These are phyloP conservation scores for Aspergillus taichungensis DNA, from an alignment of 495 filamentous ascomycete genomes.

Conservation along the genomic window DNA sequence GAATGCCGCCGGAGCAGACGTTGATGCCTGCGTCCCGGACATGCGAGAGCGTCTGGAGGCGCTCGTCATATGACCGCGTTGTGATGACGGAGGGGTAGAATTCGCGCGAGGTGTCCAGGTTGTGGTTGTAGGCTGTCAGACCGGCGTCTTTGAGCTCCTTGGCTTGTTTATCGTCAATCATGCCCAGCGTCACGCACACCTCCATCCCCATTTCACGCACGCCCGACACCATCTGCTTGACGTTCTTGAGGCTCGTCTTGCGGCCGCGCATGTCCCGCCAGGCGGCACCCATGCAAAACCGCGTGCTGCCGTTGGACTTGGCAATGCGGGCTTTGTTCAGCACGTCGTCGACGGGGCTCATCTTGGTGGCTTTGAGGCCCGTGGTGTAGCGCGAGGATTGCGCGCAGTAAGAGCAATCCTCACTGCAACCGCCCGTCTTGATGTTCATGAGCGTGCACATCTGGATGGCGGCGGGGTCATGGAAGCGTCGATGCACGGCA, in stretches of 20 bases:
- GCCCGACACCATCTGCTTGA: conserved; percentile 72
- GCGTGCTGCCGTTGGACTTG: conserved; percentile 67
- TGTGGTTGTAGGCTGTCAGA: conserved; percentile 84
- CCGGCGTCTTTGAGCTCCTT: conserved; percentile 72
- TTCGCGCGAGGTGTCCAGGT: conserved; percentile 78
- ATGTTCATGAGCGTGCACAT: conserved; percentile 92
- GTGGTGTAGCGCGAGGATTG: conserved; percentile 75
- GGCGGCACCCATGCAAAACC: conserved; percentile 88
- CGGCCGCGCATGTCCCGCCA: conserved; percentile 89
- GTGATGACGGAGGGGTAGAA: conserved; percentile 76
- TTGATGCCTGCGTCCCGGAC: conserved; percentile 77
- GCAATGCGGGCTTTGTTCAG: conserved; percentile 66
- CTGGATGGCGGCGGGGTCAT: conserved; percentile 68
- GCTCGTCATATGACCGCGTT: conserved; percentile 75
- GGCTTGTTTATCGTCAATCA: conserved; percentile 73
- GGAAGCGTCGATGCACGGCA: conserved; percentile 69
- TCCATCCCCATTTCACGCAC: conserved; percentile 77
- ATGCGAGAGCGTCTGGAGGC: conserved; percentile 60
- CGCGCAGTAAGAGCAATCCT: conserved; percentile 85
- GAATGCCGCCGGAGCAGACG: conserved; percentile 76
- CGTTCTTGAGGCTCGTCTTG: conserved; percentile 65
- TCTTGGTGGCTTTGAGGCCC: conserved; percentile 66
- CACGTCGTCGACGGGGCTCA: conserved; percentile 68
- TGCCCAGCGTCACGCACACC: conserved; percentile 77
- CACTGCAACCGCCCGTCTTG: conserved; percentile 83